Base-by-base conservation (phyloP, 345 rosid genomes). In the Erucastrum elatum region DNA sequence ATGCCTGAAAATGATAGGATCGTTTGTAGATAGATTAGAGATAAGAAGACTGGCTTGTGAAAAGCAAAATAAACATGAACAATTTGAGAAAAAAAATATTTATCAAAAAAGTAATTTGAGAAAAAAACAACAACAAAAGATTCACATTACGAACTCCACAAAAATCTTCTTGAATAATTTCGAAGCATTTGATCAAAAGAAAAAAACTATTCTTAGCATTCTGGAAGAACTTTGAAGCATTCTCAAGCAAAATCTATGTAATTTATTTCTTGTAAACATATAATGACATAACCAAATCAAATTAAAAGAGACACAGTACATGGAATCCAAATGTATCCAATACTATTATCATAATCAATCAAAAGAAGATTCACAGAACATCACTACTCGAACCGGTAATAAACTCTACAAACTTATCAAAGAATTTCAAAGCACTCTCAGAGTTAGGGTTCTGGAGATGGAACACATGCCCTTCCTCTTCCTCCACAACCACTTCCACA, bases 391-490 rank as follows among this genome's bases (percentile, higher is more conserved):
- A 39, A 39, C 46, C 46, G 2, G 58, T 80, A 25, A 82, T 82
- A 80, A 86, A 88, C 25, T 72, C 81, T 0, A 86, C 84, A 76
- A 89, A 41, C 11, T 75, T 68, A 5, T 37, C 7, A 39, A 84
- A 77, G 77, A 89, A 75, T 16, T 56, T 66, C 10, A 6, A 64
- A 8, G 88, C 86, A n/a, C 86, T 86, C 0, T 81, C 80, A 65
- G 27, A 11, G 21, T 80, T 74, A 64, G 83, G 70, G 46, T 80
- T 81, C 44, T 8, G 8, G 7, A 86, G 44, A 77, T 87, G 91
- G 64, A 85, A 90, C 5, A 31, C 79, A 64, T 90, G 89, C 2
- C 15, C 86, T 64, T 82, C 88, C 0, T 70, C 87, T 15, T 78
- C 76, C 0, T 82, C 81, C 84, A 80, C 86, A 75, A 73, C n/a